Base-by-base conservation (phyloP, 257 asterid species). In the Solanum corneliomulleri region DNA sequence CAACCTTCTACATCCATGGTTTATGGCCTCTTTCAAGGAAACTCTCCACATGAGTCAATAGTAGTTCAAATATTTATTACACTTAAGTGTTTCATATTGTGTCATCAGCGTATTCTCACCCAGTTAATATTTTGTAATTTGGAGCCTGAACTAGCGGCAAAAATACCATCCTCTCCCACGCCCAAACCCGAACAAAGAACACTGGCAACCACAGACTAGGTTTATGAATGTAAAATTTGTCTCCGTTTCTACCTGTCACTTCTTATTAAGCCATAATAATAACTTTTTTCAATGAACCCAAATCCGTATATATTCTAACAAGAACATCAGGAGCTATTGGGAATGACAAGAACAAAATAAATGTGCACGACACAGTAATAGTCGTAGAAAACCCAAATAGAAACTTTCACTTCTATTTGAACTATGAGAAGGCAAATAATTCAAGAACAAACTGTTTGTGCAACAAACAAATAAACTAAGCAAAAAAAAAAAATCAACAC, bases 151-250 rank as follows among this genome's bases (percentile, higher is more conserved):
- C 7, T 29, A 89, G 93, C 71, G 23, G 81, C 52, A 91, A 66
- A 20, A 85, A 29, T 3, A 62, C 20, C 11, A 88, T 60, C 84
- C 95, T 89, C 60, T 91, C 93, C 93, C 91, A 90, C 11, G 84
- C 90, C 94, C 92, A 92, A 64, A 89, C 86, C 86, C 90, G 92
- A 77, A 92, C 87, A 6, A 91, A 39, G 6, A 75, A 77, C 23
- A 91, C n/a, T 11, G 91, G 91, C 9, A 88, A 83, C 87, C 90
- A 88, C 47, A 90, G 86, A 9, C 52, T 58, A 16, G 86, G 16
- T 16, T 16, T 89, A 35, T 88, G 82, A 58, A 41, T 15, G 52
- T 83, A 5, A 42, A n/a, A 31, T 14, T 20, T 45, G 37, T 52
- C 87, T 23, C 9, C 35, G 10, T 27, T 64, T 27, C 12, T 62